Conservation (phyloP, 805 yeast species). For the Yarrowia porcina region DNA sequence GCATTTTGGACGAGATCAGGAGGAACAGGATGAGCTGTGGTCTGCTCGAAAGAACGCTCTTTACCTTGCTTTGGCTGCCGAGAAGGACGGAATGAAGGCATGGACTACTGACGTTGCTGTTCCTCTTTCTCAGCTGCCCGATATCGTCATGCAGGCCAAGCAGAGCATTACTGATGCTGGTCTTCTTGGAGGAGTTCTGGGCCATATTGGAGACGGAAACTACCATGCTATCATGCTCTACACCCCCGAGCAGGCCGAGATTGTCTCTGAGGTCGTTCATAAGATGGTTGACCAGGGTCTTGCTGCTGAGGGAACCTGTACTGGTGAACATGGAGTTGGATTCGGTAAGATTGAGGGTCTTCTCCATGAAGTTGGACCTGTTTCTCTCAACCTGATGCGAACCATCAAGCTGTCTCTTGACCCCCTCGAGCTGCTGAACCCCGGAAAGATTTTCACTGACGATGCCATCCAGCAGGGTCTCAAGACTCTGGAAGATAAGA, state of each 20-base stretch:
- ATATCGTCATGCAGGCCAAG: constrained; percentile 60
- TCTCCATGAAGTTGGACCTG: constrained; percentile 61
- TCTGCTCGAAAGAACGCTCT: constrained; percentile 69
- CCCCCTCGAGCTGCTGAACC: constrained; percentile 69
- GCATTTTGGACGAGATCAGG: constrained; percentile 56
- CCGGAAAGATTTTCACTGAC: constrained; percentile 63
- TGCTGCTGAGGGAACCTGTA: constrained; percentile 73
- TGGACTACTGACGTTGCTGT: constrained; percentile 85
- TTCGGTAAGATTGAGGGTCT: constrained; percentile 62
- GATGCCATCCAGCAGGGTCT: constrained; percentile 27
- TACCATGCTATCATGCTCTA: constrained; percentile 59
- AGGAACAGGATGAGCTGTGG: constrained; percentile 67
- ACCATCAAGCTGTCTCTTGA: constrained; percentile 67
- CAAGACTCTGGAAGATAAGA: neutral
- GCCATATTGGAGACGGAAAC: constrained; percentile 85
- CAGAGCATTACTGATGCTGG: constrained; percentile 54
- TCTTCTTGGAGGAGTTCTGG: constrained; percentile 58
- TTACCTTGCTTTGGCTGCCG: constrained; percentile 62
- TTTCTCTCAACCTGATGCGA: constrained; percentile 70
- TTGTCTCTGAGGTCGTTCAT: constrained; percentile 51
- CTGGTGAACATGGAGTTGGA: constrained; percentile 88
- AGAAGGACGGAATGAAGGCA: constrained; percentile 38
- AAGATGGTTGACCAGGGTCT: constrained; percentile 66
- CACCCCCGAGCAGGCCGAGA: constrained; percentile 41
- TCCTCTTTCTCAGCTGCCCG: constrained; percentile 65